Conservation (phyloP, 345 rosid species). For the Citrus reticulata region DNA sequence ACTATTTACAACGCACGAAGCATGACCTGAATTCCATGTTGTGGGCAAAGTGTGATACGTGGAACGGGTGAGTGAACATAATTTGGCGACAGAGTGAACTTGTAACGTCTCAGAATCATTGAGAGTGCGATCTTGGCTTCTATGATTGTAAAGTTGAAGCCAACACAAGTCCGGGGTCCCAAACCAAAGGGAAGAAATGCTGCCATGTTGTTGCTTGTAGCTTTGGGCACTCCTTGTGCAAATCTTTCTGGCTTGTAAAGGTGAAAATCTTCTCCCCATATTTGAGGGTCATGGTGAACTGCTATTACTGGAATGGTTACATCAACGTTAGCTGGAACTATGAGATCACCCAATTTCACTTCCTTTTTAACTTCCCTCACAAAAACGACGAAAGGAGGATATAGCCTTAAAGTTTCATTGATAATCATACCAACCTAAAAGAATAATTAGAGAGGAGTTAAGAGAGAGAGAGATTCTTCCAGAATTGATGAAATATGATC, state of each 20-base stretch:
- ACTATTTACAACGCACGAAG: background rate
- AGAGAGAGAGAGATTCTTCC: too few species aligned
- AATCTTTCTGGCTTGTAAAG: conserved; percentile 33
- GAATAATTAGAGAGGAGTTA: background rate
- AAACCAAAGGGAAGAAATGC: conserved; percentile 29
- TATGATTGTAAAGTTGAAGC: conserved; percentile 25
- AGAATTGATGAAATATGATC: too few species aligned
- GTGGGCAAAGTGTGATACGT: conserved; percentile 13
- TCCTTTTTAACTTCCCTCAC: conserved; percentile 10
- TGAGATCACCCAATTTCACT: conserved; percentile 17
- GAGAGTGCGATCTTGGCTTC: conserved; percentile 33
- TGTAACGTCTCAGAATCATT: conserved; percentile 34
- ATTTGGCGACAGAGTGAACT: conserved; percentile 28
- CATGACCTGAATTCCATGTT: conserved; percentile 33
- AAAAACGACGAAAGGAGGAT: background rate
- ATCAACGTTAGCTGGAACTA: conserved; percentile 12
- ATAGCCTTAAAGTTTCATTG: conserved; percentile 34
- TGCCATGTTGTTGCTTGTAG: conserved; percentile 21
- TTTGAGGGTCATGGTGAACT: conserved; percentile 22
- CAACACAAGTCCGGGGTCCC: conserved; percentile 32
- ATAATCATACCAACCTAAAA: conserved; percentile 31
- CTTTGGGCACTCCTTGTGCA: conserved; percentile 25
- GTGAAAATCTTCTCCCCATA: conserved; percentile 34
- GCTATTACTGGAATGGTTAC: conserved; percentile 14
- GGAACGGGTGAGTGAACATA: conserved; percentile 27